phyloP scores from a whole-genome alignment of 2,329 filamentous ascomycete species.

The Talaromyces pinophilus region DNA sequence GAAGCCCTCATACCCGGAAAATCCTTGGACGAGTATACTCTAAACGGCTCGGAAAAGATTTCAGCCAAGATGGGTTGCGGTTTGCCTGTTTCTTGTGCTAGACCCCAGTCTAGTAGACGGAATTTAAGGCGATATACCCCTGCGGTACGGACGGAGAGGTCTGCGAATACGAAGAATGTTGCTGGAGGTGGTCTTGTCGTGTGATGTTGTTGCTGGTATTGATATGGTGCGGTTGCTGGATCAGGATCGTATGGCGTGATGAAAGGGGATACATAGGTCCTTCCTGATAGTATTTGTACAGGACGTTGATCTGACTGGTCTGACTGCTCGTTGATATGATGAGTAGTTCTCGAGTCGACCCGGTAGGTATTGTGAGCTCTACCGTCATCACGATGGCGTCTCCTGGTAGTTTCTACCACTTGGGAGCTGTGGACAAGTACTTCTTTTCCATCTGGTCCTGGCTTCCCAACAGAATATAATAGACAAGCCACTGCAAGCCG shows the following conservation, averaged over 20 bases:
- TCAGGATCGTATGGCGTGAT: slow-evolving; percentile 47
- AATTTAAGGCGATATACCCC: slow-evolving; percentile 50
- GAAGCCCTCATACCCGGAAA: slow-evolving; percentile 49
- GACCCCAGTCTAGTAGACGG: slow-evolving; percentile 47
- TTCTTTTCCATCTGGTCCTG: slow-evolving; percentile 25
- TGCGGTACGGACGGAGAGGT: slow-evolving; percentile 49
- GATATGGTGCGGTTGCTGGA: slow-evolving; percentile 40
- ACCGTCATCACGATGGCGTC: slow-evolving; percentile 23
- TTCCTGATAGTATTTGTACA: slow-evolving; percentile 40
- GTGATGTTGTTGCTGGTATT: not conserved
- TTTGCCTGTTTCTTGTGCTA: slow-evolving; percentile 37
- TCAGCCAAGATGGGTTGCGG: slow-evolving; percentile 43
- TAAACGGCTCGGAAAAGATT: slow-evolving; percentile 45
- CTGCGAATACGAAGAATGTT: slow-evolving; percentile 52
- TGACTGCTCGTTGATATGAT: not conserved
- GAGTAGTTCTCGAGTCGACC: not conserved
- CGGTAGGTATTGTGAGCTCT: not conserved
- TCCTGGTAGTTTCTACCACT: slow-evolving; percentile 19
- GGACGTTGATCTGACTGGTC: slow-evolving; percentile 16
- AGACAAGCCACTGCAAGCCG: slow-evolving; percentile 49
- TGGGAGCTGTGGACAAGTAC: slow-evolving; percentile 23
- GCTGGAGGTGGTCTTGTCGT: slow-evolving; percentile 32
- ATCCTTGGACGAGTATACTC: slow-evolving; percentile 47
- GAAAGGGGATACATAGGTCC: slow-evolving; percentile 47
- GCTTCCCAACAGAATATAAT: slow-evolving; percentile 38